These are phyloP conservation scores for Viridothelium virens DNA, from an alignment of 495 filamentous ascomycete species.

Conservation along the genomic window DNA sequence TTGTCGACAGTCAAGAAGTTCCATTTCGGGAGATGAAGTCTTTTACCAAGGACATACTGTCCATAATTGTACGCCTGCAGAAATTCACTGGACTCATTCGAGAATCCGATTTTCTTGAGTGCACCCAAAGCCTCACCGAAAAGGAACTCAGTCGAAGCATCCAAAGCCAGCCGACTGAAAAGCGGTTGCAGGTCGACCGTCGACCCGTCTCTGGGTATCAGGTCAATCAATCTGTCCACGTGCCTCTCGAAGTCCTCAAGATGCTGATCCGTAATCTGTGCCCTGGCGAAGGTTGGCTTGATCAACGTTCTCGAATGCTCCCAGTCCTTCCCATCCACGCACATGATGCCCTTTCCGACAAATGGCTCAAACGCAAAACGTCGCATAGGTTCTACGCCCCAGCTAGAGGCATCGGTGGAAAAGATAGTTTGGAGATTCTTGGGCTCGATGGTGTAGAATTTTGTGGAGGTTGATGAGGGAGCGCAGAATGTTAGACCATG, in stretches of 20 bases:
- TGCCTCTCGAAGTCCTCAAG: slow-evolving; percentile 54
- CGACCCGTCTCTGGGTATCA: slow-evolving; percentile 42
- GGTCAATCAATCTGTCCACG: slow-evolving; percentile 42
- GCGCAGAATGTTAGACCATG: not conserved
- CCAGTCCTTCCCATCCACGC: not conserved
- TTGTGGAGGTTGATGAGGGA: not conserved
- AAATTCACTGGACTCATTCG: not conserved
- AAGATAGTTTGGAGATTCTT: slow-evolving; percentile 19
- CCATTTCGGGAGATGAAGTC: slow-evolving; percentile 11
- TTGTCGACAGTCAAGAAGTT: not conserved
- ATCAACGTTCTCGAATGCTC: not conserved
- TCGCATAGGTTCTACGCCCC: slow-evolving; percentile 16
- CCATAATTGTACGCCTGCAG: slow-evolving; percentile 25
- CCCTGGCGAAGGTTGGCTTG: slow-evolving; percentile 50
- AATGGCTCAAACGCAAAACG: slow-evolving; percentile 12
- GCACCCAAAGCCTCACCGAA: slow-evolving; percentile 52
- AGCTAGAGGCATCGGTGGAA: slow-evolving; percentile 9
- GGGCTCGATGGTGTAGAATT: slow-evolving; percentile 18
- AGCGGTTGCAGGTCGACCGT: slow-evolving; percentile 57
- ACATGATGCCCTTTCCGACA: slow-evolving; percentile 12
- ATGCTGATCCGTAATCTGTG: slow-evolving; percentile 48
- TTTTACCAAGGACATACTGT: slow-evolving; percentile 17
- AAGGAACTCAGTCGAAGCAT: slow-evolving; percentile 65
- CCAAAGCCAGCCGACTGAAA: slow-evolving; percentile 60
- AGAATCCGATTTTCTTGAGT: slow-evolving; percentile 26